Percentiles rank a stretch among this genome's conserved stretches.
Evolutionary conservation across 768 basidiomycete genomes (phyloP).

Genomic region (Lanmaoa rubissima): DNA sequence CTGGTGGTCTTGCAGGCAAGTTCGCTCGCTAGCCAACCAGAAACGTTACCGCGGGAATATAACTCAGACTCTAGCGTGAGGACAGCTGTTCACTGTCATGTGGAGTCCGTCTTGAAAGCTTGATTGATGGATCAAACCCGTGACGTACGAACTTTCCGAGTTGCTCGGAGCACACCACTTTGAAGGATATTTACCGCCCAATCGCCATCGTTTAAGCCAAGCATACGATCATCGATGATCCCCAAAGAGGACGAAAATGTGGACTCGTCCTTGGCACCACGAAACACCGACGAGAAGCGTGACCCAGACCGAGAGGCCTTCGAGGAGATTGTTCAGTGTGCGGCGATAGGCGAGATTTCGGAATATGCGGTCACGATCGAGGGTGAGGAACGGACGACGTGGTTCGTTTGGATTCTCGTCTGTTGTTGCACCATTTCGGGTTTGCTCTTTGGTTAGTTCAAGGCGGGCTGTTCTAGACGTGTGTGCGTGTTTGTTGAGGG

Average conservation of each 20-base stretch:
- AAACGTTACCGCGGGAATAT: background rate
- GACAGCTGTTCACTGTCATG: background rate
- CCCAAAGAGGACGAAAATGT: background rate
- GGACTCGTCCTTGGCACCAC: background rate
- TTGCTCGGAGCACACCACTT: background rate
- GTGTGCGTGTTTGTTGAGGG: background rate
- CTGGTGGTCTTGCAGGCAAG: too few species aligned
- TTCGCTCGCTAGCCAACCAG: background rate
- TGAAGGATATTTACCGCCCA: background rate
- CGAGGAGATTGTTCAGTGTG: constrained; percentile 16
- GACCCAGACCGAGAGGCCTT: constrained; percentile 5
- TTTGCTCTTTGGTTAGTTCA: constrained; percentile 62
- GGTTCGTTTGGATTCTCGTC: constrained; percentile 79
- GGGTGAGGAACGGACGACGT: constrained; percentile 63
- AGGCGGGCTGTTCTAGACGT: background rate
- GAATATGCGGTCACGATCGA: constrained; percentile 60
- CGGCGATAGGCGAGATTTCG: constrained; percentile 48
- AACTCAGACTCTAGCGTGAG: background rate
- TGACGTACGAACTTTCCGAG: background rate
- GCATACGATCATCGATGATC: background rate
- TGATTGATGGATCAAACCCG: background rate
- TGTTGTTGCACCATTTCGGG: constrained; percentile 74
- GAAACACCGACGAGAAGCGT: constrained; percentile 4
- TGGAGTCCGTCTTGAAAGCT: background rate
- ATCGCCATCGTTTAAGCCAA: background rate